Evolutionary conservation across 1,139 yeast genomes (phyloP).

Genomic region (Suzukiozyma palmioleophila): DNA sequence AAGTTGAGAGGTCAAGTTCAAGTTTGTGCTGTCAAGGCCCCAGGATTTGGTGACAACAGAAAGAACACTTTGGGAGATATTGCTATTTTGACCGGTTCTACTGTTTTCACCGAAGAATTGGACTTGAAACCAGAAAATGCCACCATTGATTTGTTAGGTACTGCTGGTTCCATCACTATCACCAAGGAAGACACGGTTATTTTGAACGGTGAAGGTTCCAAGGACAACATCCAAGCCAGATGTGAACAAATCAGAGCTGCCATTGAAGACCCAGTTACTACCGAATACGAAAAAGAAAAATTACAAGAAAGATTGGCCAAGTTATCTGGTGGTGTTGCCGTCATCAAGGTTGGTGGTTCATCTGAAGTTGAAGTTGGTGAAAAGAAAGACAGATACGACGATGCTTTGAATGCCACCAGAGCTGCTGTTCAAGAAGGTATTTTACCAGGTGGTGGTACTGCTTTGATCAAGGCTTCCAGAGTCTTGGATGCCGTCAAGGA

Average conservation of each 20-base stretch:
- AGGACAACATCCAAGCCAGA: slow-evolving; percentile 83
- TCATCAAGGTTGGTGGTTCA: slow-evolving; percentile 95
- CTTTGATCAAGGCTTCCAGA: slow-evolving; percentile 90
- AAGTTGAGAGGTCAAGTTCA: slow-evolving; percentile 98
- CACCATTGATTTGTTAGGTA: slow-evolving; percentile 86
- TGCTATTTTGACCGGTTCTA: slow-evolving; percentile 95
- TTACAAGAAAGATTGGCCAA: slow-evolving; percentile 98
- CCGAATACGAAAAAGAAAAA: slow-evolving; percentile 96
- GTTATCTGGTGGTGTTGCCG: slow-evolving; percentile 99
- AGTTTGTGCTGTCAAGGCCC: slow-evolving; percentile 98
- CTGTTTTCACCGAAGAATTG: slow-evolving; percentile 97
- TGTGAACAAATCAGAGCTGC: slow-evolving; percentile 94
- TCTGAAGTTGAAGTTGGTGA: slow-evolving; percentile 99
- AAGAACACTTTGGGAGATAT: slow-evolving; percentile 96
- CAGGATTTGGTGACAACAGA: slow-evolving; percentile 99
- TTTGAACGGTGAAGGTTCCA: slow-evolving; percentile 92
- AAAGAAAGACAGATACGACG: slow-evolving; percentile 99
- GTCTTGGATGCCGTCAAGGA: slow-evolving; percentile 68
- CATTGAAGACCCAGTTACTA: slow-evolving; percentile 65
- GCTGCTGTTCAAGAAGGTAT: slow-evolving; percentile 99
- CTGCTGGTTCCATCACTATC: slow-evolving; percentile 88
- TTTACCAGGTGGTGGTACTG: slow-evolving; percentile 99
- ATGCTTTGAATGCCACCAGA: slow-evolving; percentile 98
- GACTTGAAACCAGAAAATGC: slow-evolving; percentile 97
- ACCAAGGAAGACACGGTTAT: slow-evolving; percentile 97